Conservation (phyloP, 768 basidiomycete species). For the Boletus rubescentipes region DNA sequence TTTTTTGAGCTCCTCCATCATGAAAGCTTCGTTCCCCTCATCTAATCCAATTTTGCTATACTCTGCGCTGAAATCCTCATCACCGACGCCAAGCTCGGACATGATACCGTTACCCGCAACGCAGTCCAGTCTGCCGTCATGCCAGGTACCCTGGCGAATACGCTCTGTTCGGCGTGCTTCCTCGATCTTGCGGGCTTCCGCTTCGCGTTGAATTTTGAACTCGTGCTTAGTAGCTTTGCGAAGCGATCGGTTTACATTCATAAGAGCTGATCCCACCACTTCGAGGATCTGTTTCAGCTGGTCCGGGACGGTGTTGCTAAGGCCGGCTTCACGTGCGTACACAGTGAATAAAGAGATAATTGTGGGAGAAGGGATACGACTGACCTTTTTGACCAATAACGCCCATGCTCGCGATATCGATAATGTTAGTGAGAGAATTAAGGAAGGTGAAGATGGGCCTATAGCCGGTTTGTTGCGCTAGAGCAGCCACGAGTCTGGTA, state of each 20-base stretch:
- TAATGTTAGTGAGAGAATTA: constrained; percentile 74
- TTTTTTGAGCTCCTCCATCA: constrained; percentile 20
- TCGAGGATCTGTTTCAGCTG: constrained; percentile 85
- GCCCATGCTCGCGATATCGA: constrained; percentile 91
- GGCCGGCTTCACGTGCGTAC: constrained; percentile 55
- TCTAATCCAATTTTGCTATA: constrained; percentile 30
- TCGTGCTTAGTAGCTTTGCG: constrained; percentile 42
- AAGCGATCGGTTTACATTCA: constrained; percentile 55
- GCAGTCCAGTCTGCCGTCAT: constrained; percentile 84
- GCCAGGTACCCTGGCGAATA: constrained; percentile 69
- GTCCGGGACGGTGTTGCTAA: constrained; percentile 74
- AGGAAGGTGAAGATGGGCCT: constrained; percentile 87
- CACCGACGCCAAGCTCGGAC: constrained; percentile 80
- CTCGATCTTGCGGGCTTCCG: constrained; percentile 37
- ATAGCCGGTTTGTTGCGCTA: constrained; percentile 86
- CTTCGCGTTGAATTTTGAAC: constrained; percentile 38
- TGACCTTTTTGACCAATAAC: constrained; percentile 93
- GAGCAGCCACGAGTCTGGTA: constrained; percentile 56
- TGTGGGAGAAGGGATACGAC: not conserved
- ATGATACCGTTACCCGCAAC: constrained; percentile 86
- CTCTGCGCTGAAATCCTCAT: constrained; percentile 52
- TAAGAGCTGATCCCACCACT: constrained; percentile 71
- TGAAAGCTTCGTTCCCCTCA: constrained; percentile 4
- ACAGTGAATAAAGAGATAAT: not conserved
- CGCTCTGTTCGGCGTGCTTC: constrained; percentile 41